Conservation (phyloP, 768 basidiomycete genomes). For the Roridomyces roridus region DNA sequence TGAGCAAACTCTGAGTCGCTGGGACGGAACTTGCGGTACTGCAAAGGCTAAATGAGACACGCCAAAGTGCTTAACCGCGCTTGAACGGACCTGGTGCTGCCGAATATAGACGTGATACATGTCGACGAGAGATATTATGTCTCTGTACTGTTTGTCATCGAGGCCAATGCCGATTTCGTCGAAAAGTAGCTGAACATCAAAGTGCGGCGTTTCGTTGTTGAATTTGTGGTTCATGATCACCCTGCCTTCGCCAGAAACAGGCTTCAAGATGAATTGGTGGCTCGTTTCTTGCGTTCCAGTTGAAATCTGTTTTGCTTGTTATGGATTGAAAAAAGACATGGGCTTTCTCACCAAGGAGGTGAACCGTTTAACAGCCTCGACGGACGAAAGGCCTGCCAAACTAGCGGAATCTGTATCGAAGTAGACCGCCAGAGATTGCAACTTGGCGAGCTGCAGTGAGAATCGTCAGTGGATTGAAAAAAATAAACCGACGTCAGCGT, state of each 20-base stretch:
- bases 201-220: constrained; percentile 77
- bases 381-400: constrained; percentile 69
- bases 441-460: constrained; percentile 70
- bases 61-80: neutral
- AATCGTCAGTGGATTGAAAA: neutral
- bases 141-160: constrained; percentile 94
- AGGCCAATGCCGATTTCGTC: constrained; percentile 92
- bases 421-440: constrained; percentile 89
- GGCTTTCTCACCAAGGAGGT: constrained; percentile 63
- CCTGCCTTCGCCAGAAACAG: constrained; percentile 93
- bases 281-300: constrained; percentile 53
- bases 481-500: too few species aligned
- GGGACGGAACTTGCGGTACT: constrained; percentile 89
- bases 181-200: constrained; percentile 87
- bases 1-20: constrained; percentile 59
- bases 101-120: constrained; percentile 97
- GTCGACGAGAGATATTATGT: constrained; percentile 90
- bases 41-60: constrained; percentile 21
- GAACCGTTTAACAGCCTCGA: constrained; percentile 77
- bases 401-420: constrained; percentile 92
- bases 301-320: constrained; percentile 42
- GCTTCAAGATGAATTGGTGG: constrained; percentile 95
- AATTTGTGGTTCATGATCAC: constrained; percentile 85
- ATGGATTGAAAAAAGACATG: neutral
- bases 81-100: constrained; percentile 67